A percentile compares a stretch with the other conserved stretches of the same genome.
Conservation (phyloP, 2,329 filamentous ascomycete species). For the Aureobasidium lini region DNA sequence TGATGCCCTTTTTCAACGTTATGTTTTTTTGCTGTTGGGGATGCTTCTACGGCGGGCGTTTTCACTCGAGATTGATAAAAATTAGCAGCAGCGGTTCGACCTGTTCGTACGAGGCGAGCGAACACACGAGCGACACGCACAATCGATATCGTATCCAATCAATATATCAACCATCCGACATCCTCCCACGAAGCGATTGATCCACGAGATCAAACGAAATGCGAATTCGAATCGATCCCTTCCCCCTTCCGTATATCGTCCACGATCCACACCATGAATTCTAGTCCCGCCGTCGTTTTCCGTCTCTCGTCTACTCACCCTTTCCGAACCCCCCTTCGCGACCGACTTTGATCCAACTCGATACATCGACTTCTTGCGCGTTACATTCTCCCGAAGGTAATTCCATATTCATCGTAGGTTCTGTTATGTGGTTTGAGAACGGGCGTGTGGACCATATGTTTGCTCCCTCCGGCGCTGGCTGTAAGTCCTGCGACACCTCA, state of each 20-base stretch:
- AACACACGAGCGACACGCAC: constrained; percentile 10
- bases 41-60: constrained; percentile 6
- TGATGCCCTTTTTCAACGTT: constrained; percentile 6
- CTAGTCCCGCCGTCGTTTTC: constrained; percentile 5
- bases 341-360: neutral
- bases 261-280: constrained; percentile 5
- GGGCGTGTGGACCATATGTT: neutral
- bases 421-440: neutral
- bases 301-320: constrained; percentile 1
- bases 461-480: neutral
- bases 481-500: neutral
- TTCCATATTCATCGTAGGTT: neutral
- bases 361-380: neutral
- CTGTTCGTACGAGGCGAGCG: constrained; percentile 8
- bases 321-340: neutral
- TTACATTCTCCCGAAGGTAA: neutral
- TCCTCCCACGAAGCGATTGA: neutral
- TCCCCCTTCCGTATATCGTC: neutral
- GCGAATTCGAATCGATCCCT: constrained; percentile 1
- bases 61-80: constrained; percentile 7
- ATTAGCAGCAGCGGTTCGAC: constrained; percentile 10
- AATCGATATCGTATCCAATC: constrained; percentile 12
- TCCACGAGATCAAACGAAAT: constrained; percentile 2
- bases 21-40: neutral
- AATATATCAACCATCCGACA: constrained; percentile 9